A percentile compares a stretch with the other conserved stretches of the same genome.
Conservation (phyloP, 495 filamentous ascomycete genomes). For the Penicillium paradoxum region DNA sequence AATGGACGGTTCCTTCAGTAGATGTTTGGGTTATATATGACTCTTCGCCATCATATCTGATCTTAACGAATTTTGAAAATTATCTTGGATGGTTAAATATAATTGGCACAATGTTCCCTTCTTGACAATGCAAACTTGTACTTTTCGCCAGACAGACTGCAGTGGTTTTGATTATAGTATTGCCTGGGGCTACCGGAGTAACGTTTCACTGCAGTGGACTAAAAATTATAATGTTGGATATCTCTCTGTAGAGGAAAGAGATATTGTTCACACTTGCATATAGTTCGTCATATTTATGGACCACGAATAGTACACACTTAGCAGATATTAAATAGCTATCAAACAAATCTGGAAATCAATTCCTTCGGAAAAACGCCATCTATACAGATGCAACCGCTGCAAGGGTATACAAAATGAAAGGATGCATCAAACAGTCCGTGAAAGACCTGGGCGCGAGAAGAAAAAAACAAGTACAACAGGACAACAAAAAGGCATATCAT, state of each 20-base stretch:
- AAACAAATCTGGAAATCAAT: slow-evolving; percentile 17
- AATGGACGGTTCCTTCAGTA: slow-evolving; percentile 38
- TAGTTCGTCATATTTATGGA: not conserved
- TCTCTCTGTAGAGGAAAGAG: no score
- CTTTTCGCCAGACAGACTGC: no score
- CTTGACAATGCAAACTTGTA: no score
- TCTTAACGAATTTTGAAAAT: no score
- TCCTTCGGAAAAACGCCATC: slow-evolving; percentile 33
- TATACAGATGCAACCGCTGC: slow-evolving; percentile 34
- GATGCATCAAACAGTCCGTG: not conserved
- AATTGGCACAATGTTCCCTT: no score
- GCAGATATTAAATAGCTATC: slow-evolving; percentile 13
- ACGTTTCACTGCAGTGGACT: no score
- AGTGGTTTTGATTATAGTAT: no score
- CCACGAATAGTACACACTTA: not conserved
- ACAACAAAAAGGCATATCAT: slow-evolving; percentile 3
- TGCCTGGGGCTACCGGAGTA: no score
- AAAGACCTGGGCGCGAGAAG: not conserved
- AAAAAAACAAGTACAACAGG: not conserved
- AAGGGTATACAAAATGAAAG: slow-evolving; percentile 33
- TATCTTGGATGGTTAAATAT: no score
- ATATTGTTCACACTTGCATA: no score
- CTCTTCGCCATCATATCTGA: not conserved
- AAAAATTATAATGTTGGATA: no score
- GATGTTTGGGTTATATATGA: not conserved